Evolutionary conservation across 805 yeast species (phyloP), one percentile per base, ranked within the genome.

Genomic region (Maudiozyma turicensis): DNA sequence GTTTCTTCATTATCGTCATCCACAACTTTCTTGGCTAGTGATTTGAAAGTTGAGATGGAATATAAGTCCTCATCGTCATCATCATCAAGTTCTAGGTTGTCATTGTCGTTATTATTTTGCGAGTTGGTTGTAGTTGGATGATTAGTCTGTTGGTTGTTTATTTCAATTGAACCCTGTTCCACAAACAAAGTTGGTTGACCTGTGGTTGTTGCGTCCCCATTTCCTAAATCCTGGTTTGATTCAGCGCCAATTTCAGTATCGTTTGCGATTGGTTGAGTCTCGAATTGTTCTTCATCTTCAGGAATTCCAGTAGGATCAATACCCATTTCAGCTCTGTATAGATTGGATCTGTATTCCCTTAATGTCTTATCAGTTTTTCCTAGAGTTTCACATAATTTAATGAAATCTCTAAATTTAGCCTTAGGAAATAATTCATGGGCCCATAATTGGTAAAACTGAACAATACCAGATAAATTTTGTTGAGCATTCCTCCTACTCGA

Each of bases 361-460:
- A 79, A 64, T 11, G 63, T 66, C 14, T 69, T 64, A 26, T 75
- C 66, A 5, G 60, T 63, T 52, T 63, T 65, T 11, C 85, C 82
- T 40, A 79, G 72, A 13, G 72, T 66, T 40, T 74, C 70, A 45
- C 81, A 65, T 55, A 83, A 65, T 28, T 72, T 70, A 1, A 84
- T 66, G 58, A 89, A 81, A 62, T 86, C 95, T 44, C 71, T 70
- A 54, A 89, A 86, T 53, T 78, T 81, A 13, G 93, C 87, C 67
- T 84, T 85, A 5, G 96, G 95, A 59, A 76, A 87, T 38, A 88
- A 57, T 26, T 75, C 70, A 62, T 85, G 91, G 0, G 84, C 88
- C 90, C 91, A 85, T 34, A 81, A 57, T 64, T 84, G 88, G 61
- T 83, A 85, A 37, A 75, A 70, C 32, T 73, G 72, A 7, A 84